Evolutionary conservation across 2,329 filamentous ascomycete genomes (phyloP).

Genomic region (Arthrobotrys megalospora): DNA sequence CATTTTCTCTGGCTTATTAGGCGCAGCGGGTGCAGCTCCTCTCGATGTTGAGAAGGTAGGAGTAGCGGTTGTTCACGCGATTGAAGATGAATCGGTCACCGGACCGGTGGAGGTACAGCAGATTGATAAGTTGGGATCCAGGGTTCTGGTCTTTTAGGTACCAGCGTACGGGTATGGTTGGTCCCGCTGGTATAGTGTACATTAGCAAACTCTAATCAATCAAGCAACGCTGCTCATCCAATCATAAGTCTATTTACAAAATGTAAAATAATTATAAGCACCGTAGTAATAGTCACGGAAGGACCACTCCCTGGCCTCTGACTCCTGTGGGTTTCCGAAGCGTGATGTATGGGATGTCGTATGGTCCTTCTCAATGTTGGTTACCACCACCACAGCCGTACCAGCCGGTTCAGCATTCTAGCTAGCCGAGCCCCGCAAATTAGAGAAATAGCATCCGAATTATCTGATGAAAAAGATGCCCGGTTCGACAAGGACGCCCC

Average conservation of each 20-base stretch:
- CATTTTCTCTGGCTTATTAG: slow-evolving; percentile 80
- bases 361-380: no score
- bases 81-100: slow-evolving; percentile 79
- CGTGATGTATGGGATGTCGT: no score
- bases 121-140: slow-evolving; percentile 74
- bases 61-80: slow-evolving; percentile 88
- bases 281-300: not conserved
- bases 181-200: not conserved
- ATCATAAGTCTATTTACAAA: slow-evolving; percentile 21
- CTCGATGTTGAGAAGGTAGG: slow-evolving; percentile 89
- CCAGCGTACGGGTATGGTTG: not conserved
- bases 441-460: no score
- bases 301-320: no score
- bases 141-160: slow-evolving; percentile 26
- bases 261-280: not conserved
- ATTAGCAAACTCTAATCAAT: slow-evolving; percentile 22
- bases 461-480: no score
- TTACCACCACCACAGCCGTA: no score
- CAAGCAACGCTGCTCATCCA: slow-evolving; percentile 18
- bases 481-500: no score
- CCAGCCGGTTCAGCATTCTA: no score
- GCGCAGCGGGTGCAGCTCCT: slow-evolving; percentile 86
- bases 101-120: slow-evolving; percentile 83
- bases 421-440: no score
- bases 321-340: not conserved